phyloP scores from a whole-genome alignment of 257 asterid genomes.

The Eustoma russellianum region DNA sequence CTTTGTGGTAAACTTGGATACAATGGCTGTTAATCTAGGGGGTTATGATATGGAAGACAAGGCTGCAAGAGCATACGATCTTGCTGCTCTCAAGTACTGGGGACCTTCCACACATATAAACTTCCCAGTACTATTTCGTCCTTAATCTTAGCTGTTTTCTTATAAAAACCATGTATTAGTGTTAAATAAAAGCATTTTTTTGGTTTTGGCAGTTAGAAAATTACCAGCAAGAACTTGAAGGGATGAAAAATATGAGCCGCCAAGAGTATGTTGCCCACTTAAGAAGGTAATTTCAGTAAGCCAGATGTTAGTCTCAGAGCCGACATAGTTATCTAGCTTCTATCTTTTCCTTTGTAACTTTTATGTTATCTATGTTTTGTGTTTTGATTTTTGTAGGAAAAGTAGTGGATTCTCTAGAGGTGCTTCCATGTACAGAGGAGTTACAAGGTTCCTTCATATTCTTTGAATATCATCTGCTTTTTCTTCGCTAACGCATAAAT shows the following conservation, averaged over 20 bases:
- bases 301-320: too few relatives aligned
- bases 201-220: constrained; percentile 42
- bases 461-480: too few relatives aligned
- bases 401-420: constrained; percentile 45
- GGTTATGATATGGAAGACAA: constrained; percentile 96
- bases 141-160: too few relatives aligned
- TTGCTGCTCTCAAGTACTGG: constrained; percentile 94
- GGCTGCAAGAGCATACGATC: constrained; percentile 97
- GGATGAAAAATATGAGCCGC: constrained; percentile 78
- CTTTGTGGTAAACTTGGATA: too few relatives aligned
- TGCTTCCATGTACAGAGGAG: constrained; percentile 42
- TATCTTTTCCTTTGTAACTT: too few relatives aligned
- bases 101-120: constrained; percentile 87
- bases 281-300: constrained; percentile 34
- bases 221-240: constrained; percentile 76
- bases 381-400: constrained; percentile 12
- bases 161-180: too few relatives aligned
- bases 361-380: too few relatives aligned
- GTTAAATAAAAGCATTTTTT: too few relatives aligned
- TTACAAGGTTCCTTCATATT: constrained; percentile 27
- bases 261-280: constrained; percentile 85
- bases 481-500: too few relatives aligned
- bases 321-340: too few relatives aligned
- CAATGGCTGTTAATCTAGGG: constrained; percentile 24
- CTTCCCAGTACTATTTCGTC: constrained; percentile 36